Evolutionary conservation across 208 protist genomes (phyloP), one percentile per base, ranked within the genome.

Genomic region (Trypanosoma theileri): DNA sequence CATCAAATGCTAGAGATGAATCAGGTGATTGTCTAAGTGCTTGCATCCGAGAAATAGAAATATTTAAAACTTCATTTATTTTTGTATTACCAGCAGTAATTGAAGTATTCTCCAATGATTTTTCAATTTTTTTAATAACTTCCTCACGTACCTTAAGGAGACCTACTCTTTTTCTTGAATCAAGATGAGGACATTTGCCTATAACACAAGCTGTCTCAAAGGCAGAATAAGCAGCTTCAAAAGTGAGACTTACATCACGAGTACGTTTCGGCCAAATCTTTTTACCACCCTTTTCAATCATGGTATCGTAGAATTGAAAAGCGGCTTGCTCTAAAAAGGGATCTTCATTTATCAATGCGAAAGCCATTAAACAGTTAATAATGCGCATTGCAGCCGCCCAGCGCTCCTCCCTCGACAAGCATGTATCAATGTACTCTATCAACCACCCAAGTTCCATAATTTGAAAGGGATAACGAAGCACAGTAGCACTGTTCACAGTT

Each of bases 281-380:
- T 24, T 75, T 63, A 35, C 71, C 45, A 35, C 54, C 31, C 41
- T 79, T 81, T 26, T 73, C 72, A 54, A 59, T 60, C 50, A 88
- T 85, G 24, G 73, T 61, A 17, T 70, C 80, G 58, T 71, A 53
- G 41, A 78, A 66, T 53, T 66, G 56, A 53, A 62, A 62, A 40
- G 85, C 72, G 28, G 84, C 82, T 35, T 88, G 72, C 70, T 90
- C 87, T 57, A 93, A 54, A 63, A 88, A 93, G 31, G 87, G 87
- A 71, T 93, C 87, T 59, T 86, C 81, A 69, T 90, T 81, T 31
- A 89, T 60, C 21, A 93, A 70, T 6, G 87, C 81, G 71, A 90
- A 79, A 42, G 80, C 78, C 82, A 93, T 93, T 28, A 93, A 75
- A 58, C 77, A 83, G 14, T 86, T 79, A 69, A 88, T 79, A 53